phyloP scores from a whole-genome alignment of 139 green algal species.

The Coelastrella sp. region DNA sequence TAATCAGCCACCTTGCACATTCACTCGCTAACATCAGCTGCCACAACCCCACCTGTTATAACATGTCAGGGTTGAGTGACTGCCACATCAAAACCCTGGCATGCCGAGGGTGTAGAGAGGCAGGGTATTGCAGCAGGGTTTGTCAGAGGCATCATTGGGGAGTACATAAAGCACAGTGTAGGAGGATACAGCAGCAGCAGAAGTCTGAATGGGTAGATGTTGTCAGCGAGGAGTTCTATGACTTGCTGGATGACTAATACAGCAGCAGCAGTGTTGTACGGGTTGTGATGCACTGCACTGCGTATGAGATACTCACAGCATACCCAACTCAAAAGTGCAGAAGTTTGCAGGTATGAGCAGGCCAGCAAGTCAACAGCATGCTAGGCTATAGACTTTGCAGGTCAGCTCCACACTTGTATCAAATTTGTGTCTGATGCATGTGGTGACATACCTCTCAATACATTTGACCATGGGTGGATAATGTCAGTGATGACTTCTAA shows the following conservation, averaged over 20 bases:
- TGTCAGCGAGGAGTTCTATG: neutral
- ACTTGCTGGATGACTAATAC: neutral
- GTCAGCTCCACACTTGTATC: too few species aligned
- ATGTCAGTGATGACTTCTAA: too few species aligned
- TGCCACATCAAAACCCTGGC: neutral
- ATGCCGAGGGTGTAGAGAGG: conserved; percentile 6
- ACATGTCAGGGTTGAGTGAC: conserved; percentile 22
- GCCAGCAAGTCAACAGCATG: too few species aligned
- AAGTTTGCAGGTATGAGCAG: too few species aligned
- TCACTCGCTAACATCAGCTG: neutral
- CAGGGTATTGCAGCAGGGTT: conserved; percentile 15
- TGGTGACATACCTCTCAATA: too few species aligned
- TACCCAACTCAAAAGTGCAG: too few species aligned
- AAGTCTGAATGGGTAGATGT: conserved; percentile 1
- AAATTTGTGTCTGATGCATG: too few species aligned
- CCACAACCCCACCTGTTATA: conserved; percentile 9
- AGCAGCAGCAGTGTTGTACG: neutral
- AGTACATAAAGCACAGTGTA: neutral
- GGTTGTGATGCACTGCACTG: too few species aligned
- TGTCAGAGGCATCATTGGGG: conserved; percentile 11
- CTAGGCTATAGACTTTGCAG: too few species aligned
- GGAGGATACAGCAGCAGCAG: conserved; percentile 28
- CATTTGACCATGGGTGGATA: too few species aligned
- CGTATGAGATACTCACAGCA: too few species aligned
- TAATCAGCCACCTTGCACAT: neutral